Percentiles rank a stretch among this genome's conserved stretches.
Conservation (phyloP, 2,329 filamentous ascomycete species). For the Penicillium sp. region DNA sequence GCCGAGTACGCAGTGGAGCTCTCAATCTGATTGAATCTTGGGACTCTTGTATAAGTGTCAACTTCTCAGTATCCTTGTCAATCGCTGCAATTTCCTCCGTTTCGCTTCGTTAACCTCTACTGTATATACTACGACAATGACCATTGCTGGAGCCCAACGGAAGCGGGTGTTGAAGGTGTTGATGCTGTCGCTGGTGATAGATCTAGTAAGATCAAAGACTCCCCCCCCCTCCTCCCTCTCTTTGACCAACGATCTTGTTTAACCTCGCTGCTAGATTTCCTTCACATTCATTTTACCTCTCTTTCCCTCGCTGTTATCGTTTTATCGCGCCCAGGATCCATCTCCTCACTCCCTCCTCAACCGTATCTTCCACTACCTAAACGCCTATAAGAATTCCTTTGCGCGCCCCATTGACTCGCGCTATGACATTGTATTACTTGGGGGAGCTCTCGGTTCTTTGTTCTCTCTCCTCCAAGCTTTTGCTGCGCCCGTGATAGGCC, state of each 20-base stretch:
- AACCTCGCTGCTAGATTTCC: slow-evolving; percentile 67
- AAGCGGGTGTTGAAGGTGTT: slow-evolving; percentile 84
- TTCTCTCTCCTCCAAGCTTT: slow-evolving; percentile 92
- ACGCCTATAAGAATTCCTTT: slow-evolving; percentile 93
- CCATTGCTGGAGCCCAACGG: slow-evolving; percentile 51
- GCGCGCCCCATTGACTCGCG: slow-evolving; percentile 88
- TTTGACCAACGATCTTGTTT: neutral
- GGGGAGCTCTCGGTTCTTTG: slow-evolving; percentile 87
- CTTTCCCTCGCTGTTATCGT: slow-evolving; percentile 91
- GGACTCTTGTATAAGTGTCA: neutral
- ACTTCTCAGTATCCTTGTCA: neutral
- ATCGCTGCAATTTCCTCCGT: neutral
- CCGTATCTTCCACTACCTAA: slow-evolving; percentile 76
- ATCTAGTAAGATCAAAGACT: slow-evolving; percentile 65
- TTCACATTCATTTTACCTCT: slow-evolving; percentile 98
- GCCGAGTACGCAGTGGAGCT: neutral
- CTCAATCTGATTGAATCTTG: slow-evolving; percentile 4
- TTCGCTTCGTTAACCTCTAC: neutral
- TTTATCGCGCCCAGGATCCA: slow-evolving; percentile 82
- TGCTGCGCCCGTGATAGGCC: slow-evolving; percentile 87
- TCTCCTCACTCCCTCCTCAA: slow-evolving; percentile 68
- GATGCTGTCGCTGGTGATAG: slow-evolving; percentile 83
- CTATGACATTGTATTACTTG: slow-evolving; percentile 95
- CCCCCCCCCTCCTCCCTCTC: no score
- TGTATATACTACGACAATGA: slow-evolving; percentile 29